A percentile compares a stretch with the other conserved stretches of the same genome.
phyloP scores from a whole-genome alignment of 169 alveolate genomes.

The Perkinsus marinus region DNA sequence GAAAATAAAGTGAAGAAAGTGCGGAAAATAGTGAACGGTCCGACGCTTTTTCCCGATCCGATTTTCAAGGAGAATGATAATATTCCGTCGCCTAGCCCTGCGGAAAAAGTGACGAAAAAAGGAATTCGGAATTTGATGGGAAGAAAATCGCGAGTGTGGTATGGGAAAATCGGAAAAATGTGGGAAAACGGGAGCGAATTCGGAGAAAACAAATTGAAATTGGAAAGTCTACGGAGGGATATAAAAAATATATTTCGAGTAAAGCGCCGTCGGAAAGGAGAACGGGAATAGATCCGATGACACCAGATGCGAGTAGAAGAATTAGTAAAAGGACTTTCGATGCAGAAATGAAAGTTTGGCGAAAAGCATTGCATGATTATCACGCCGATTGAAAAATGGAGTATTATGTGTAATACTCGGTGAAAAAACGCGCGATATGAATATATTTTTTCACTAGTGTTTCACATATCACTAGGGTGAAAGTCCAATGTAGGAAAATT shows the following conservation, averaged over 20 bases:
- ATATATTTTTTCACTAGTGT: too few relatives aligned
- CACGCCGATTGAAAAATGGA: too few relatives aligned
- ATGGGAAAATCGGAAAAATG: neutral
- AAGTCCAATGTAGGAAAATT: too few relatives aligned
- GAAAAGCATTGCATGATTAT: neutral
- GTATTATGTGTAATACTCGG: too few relatives aligned
- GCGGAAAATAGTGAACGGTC: neutral
- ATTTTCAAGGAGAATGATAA: neutral
- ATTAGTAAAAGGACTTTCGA: neutral
- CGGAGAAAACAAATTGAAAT: neutral
- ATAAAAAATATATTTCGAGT: neutral
- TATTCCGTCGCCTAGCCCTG: neutral
- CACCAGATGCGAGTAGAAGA: neutral
- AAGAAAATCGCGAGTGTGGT: neutral
- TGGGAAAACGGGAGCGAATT: neutral
- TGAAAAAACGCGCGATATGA: too few relatives aligned
- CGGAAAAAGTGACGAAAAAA: neutral
- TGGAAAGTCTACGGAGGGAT: neutral
- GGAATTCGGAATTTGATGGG: neutral
- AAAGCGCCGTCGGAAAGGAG: neutral
- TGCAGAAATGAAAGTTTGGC: neutral
- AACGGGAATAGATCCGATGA: neutral
- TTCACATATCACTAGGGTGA: too few relatives aligned
- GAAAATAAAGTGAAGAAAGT: neutral
- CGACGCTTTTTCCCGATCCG: too few relatives aligned